Conservation (phyloP, 176 grass and related monocot genomes). For the Lolium perenne region DNA sequence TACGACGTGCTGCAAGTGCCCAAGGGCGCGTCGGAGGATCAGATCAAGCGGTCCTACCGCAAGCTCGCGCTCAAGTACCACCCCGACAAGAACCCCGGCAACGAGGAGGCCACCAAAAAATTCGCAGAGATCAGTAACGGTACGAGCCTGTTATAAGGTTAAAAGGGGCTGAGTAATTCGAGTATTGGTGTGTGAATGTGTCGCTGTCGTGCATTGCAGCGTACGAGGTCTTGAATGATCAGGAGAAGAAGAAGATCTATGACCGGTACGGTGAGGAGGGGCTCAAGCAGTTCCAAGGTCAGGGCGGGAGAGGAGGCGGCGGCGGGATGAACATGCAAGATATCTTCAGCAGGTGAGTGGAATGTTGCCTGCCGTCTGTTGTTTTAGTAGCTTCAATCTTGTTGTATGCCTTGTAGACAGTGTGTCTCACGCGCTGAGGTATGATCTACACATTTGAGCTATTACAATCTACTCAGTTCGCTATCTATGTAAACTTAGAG, state of each 20-base stretch:
- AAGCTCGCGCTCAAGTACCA: constrained; percentile 99
- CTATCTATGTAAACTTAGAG: not conserved
- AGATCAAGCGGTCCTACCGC: constrained; percentile 97
- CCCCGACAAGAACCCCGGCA: constrained; percentile 90
- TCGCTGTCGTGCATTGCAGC: constrained; percentile 49
- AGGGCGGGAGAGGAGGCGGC: constrained; percentile 62
- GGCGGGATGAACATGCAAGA: constrained; percentile 96
- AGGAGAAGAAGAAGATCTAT: constrained; percentile 97
- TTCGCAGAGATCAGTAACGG: constrained; percentile 97
- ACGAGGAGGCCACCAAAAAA: constrained; percentile 92
- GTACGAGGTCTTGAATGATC: constrained; percentile 86
- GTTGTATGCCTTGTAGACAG: not conserved
- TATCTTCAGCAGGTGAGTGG: constrained; percentile 76
- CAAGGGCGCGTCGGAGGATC: constrained; percentile 91
- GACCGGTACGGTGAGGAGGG: constrained; percentile 95
- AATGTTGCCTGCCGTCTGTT: not conserved
- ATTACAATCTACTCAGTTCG: not conserved
- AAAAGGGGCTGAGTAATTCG: not conserved
- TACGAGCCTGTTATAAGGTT: constrained; percentile 28
- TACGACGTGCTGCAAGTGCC: constrained; percentile 93
- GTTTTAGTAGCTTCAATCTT: not conserved
- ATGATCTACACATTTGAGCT: not conserved
- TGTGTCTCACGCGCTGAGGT: not conserved
- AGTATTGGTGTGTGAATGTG: not conserved
- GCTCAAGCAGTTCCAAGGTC: constrained; percentile 82